These are phyloP conservation scores for Thalia dealbata DNA, from an alignment of 176 grass and related monocot species.

Conservation along the genomic window DNA sequence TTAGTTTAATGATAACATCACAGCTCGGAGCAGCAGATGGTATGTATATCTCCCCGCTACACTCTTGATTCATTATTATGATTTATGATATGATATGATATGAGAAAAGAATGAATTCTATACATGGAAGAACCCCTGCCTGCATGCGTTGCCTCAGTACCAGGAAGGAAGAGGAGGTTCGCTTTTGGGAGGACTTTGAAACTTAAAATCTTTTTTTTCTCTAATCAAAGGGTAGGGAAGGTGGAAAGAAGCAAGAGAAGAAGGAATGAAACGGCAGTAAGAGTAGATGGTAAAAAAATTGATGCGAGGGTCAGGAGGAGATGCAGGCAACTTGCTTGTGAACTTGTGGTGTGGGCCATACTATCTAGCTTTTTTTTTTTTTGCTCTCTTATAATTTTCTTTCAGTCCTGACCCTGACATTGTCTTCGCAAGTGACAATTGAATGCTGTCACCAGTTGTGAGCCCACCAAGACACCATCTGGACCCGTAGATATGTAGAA, in stretches of 20 bases:
- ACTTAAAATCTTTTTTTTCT: background rate
- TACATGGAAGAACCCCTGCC: background rate
- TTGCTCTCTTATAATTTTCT: no score
- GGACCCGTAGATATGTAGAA: background rate
- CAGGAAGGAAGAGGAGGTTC: background rate
- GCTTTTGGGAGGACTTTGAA: background rate
- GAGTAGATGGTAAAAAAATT: conserved; percentile 1
- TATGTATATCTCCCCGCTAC: background rate
- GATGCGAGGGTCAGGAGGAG: background rate
- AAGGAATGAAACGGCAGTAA: background rate
- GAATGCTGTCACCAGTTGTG: conserved; percentile 25
- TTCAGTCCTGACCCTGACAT: conserved; percentile 20
- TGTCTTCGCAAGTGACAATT: conserved; percentile 33
- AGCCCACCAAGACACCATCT: conserved; percentile 16
- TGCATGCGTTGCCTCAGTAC: conserved; percentile 9
- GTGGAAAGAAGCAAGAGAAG: background rate
- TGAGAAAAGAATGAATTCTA: conserved; percentile 3
- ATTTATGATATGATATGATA: conserved; percentile 33
- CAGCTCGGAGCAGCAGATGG: conserved; percentile 17
- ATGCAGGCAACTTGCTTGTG: conserved; percentile 28
- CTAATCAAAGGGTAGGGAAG: background rate
- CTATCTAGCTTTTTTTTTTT: conserved; percentile 16
- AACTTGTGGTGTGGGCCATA: conserved; percentile 9
- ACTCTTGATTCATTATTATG: conserved; percentile 10
- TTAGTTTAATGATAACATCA: conserved; percentile 5